phyloP scores from a whole-genome alignment of 257 asterid genomes.

The Plantago major region DNA sequence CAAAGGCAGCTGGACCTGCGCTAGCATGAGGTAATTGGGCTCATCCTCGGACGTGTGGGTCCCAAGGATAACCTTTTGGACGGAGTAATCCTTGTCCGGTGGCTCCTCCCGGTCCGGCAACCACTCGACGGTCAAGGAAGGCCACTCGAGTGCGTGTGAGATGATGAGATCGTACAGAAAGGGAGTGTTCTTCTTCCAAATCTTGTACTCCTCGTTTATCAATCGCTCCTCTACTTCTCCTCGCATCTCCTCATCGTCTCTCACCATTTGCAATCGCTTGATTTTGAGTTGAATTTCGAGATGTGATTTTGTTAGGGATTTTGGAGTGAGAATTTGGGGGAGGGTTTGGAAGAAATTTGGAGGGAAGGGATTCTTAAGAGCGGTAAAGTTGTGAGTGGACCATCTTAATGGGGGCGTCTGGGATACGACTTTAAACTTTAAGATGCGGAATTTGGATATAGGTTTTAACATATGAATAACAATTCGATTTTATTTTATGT shows the following conservation, averaged over 20 bases:
- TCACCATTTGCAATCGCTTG: conserved; percentile 44
- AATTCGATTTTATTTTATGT: too few relatives aligned
- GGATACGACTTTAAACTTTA: too few relatives aligned
- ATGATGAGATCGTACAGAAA: conserved; percentile 84
- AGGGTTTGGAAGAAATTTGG: too few relatives aligned
- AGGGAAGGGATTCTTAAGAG: too few relatives aligned
- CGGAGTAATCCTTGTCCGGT: conserved; percentile 81
- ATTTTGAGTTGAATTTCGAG: too few relatives aligned
- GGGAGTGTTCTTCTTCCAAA: conserved; percentile 95
- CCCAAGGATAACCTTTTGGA: conserved; percentile 83
- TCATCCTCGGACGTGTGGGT: conserved; percentile 92
- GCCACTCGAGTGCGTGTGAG: conserved; percentile 95
- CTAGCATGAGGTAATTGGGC: conserved; percentile 85
- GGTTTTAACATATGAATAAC: too few relatives aligned
- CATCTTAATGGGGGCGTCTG: too few relatives aligned
- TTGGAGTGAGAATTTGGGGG: too few relatives aligned
- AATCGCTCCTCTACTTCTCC: conserved; percentile 83
- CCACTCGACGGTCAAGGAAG: conserved; percentile 92
- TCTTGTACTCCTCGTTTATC: conserved; percentile 93
- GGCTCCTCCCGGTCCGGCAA: conserved; percentile 89
- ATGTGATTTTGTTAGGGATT: too few relatives aligned
- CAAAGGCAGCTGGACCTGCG: conserved; percentile 89
- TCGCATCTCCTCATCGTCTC: conserved; percentile 90
- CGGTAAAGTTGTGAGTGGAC: too few relatives aligned
- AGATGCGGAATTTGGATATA: too few relatives aligned